Evolutionary conservation across 495 filamentous ascomycete genomes (phyloP), one percentile per base, ranked within the genome.

Genomic region (Hypoxylon trugodes): DNA sequence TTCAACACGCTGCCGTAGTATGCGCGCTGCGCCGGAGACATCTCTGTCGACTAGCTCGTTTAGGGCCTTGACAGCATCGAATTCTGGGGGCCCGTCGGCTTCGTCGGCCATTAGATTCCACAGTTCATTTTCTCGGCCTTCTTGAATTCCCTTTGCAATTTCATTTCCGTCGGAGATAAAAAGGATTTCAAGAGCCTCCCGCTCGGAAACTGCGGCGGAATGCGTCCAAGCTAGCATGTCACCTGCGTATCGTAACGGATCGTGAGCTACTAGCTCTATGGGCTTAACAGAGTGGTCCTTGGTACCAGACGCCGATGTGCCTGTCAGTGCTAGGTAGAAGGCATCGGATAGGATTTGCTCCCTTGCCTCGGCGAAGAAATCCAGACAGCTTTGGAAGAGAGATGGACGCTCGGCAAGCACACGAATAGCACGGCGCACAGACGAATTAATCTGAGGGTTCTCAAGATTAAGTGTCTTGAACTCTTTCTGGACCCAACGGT

Each of bases 151-250:
- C 56, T 86, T 89, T 30, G 89, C 90, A 60, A 96, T 90, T 61
- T 96, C 91, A 55, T 95, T 90, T n/a, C 91, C 93, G 50, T 96
- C 93, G 1, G 89, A 87, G 28, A 97, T 88, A 70, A 98, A 98
- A 3, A 99, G 77, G 3, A 90, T 87, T 69, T 97, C 95, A 13
- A 99, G 80, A 1, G 94, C 91, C 74, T 99, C 95, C 37, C 91
- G 84, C 74, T 99, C 95, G 15, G 93, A 93, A 0, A 98, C 95
- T 0, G 94, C 86, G 4, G 93, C 89, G 0, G 96, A 97, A 70
- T 99, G 95, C 2, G 88, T 86, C 95, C 95, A 99, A 4, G 95
- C 95, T 12, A 98, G 84, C 94, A 99, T 98, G 71, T 99, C 95
- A 16, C 95, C 93, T 15, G 96, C 87, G 69, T 98, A 99, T 28